phyloP scores from a whole-genome alignment of 2,329 filamentous ascomycete species.

The Phaeosphaeria sp. region DNA sequence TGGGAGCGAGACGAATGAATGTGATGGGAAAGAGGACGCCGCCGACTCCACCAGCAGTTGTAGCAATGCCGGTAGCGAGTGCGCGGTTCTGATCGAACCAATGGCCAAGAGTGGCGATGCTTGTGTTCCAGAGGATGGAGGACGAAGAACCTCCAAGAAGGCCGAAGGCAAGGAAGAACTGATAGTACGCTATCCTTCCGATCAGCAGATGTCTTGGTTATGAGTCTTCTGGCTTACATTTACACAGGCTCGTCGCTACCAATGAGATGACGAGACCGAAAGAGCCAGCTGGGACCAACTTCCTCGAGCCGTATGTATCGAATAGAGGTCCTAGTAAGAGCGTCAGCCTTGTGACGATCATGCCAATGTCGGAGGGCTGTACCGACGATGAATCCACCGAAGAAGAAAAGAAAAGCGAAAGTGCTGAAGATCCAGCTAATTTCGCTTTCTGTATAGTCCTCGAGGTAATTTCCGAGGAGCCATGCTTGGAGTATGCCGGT shows the following conservation, averaged over 20 bases:
- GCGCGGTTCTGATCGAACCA: constrained; percentile 31
- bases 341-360: not conserved
- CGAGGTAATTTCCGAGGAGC: constrained; percentile 72
- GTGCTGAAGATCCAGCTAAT: constrained; percentile 85
- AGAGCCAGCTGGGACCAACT: not conserved
- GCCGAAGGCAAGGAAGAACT: constrained; percentile 40
- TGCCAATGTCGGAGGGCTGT: not conserved
- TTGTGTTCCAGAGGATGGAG: constrained; percentile 36
- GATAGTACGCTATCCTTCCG: constrained; percentile 36
- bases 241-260: constrained; percentile 1
- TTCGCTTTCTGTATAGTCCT: constrained; percentile 66
- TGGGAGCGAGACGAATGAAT: constrained; percentile 15
- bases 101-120: constrained; percentile 28
- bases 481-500: constrained; percentile 80
- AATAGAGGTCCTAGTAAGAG: constrained; percentile 3
- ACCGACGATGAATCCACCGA: constrained; percentile 61
- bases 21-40: constrained; percentile 33
- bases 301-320: constrained; percentile 6
- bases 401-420: constrained; percentile 79
- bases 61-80: constrained; percentile 35
- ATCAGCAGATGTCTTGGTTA: not conserved
- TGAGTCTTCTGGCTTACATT: not conserved
- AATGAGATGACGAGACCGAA: constrained; percentile 1
- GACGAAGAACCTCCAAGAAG: constrained; percentile 39
- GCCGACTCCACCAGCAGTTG: constrained; percentile 31